Percentiles rank a stretch among this genome's conserved stretches.
Conservation (phyloP, 1,284 basidiomycete species). For the Cutaneotrichosporon cavernicola region DNA sequence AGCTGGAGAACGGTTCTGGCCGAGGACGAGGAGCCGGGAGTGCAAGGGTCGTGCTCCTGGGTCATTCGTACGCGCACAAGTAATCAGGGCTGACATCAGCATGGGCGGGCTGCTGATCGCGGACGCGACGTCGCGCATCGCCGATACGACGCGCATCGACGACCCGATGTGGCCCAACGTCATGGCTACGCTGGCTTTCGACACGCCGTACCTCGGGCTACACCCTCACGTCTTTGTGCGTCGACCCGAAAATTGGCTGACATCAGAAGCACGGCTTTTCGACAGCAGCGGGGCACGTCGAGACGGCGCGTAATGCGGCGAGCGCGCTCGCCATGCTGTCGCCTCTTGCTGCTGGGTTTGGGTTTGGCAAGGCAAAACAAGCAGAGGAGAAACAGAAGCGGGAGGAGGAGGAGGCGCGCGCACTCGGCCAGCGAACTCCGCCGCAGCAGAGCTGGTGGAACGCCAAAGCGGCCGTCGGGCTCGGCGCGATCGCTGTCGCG, state of each 20-base stretch:
- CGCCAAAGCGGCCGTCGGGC: conserved; percentile 32
- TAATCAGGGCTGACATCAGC: conserved; percentile 52
- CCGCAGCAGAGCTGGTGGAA: conserved; percentile 25
- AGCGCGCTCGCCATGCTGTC: conserved; percentile 60
- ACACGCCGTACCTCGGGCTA: conserved; percentile 89
- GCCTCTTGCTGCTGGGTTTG: conserved; percentile 56
- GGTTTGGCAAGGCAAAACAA: conserved; percentile 35
- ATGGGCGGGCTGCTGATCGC: conserved; percentile 88
- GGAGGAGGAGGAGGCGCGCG: not conserved
- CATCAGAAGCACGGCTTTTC: conserved; percentile 69
- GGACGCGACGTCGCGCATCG: conserved; percentile 75
- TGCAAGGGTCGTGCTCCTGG: conserved; percentile 80
- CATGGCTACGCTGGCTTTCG: conserved; percentile 63
- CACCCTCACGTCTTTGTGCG: conserved; percentile 61
- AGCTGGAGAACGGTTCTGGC: conserved; percentile 69
- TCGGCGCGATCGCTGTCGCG: conserved; percentile 68
- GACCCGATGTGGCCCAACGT: conserved; percentile 51
- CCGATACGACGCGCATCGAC: conserved; percentile 46
- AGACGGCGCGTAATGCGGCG: conserved; percentile 61
- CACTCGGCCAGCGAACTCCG: not conserved
- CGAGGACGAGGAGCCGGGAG: conserved; percentile 68
- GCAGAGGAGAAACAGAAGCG: conserved; percentile 1
- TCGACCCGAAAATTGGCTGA: conserved; percentile 1
- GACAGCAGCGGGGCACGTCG: conserved; percentile 71
- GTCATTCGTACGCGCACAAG: conserved; percentile 69